Conservation (phyloP, 495 filamentous ascomycete genomes). For the Hypoxylon crocopeplum region DNA sequence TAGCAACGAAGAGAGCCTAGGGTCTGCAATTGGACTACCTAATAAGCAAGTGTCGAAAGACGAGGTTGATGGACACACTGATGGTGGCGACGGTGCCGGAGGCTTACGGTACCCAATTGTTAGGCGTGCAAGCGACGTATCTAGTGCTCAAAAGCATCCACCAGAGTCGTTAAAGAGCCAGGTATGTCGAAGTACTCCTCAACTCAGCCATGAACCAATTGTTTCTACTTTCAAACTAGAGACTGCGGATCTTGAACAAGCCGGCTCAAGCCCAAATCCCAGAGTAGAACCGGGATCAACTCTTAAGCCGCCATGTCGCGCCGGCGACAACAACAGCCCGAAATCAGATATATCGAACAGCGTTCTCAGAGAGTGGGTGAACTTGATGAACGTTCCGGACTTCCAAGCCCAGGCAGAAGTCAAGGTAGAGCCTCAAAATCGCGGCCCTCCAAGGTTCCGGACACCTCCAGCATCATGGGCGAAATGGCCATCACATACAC, state of each 20-base stretch:
- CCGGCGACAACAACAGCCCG: conserved; percentile 10
- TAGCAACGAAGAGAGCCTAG: background rate
- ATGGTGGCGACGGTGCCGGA: background rate
- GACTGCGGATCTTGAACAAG: background rate
- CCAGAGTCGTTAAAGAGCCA: background rate
- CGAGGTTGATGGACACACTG: background rate
- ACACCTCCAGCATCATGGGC: conserved; percentile 46
- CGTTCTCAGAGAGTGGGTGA: conserved; percentile 41
- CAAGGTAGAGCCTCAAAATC: conserved; percentile 11
- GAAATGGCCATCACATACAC: conserved; percentile 47
- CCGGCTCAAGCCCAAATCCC: background rate
- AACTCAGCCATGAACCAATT: background rate
- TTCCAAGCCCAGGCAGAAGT: conserved; percentile 10
- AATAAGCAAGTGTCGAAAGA: background rate
- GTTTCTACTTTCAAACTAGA: background rate
- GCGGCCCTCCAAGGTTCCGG: conserved; percentile 12
- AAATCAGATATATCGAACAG: conserved; percentile 34
- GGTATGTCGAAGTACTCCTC: background rate
- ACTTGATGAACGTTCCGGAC: conserved; percentile 39
- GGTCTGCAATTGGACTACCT: background rate
- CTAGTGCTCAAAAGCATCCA: background rate
- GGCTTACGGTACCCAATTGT: background rate
- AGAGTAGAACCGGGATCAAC: conserved; percentile 8
- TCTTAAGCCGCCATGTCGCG: conserved; percentile 17
- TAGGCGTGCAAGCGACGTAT: background rate